These are phyloP conservation scores for Leccinum obscurum DNA, from an alignment of 768 basidiomycete species.

Conservation along the genomic window DNA sequence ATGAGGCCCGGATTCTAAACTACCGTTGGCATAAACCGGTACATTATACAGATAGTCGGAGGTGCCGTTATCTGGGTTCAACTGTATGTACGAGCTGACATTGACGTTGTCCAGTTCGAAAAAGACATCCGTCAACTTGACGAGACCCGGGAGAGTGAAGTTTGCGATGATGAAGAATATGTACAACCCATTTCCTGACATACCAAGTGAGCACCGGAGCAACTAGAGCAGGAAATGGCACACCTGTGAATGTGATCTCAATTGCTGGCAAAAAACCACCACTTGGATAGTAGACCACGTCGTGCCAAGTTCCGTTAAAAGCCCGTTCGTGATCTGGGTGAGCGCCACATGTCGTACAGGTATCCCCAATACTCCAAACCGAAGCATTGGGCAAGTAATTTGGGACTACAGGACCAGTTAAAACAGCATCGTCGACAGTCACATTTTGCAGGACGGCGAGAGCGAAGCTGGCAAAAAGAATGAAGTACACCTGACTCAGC, in stretches of 20 bases:
- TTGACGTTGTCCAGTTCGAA: conserved; percentile 11
- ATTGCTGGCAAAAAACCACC: background rate
- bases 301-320: conserved; percentile 22
- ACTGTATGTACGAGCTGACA: conserved; percentile 5
- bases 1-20: conserved; percentile 5
- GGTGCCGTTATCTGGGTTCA: background rate
- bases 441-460: conserved; percentile 14
- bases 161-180: conserved; percentile 23
- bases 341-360: background rate
- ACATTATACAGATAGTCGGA: conserved; percentile 16
- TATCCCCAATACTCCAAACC: conserved; percentile 9
- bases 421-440: conserved; percentile 18
- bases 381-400: conserved; percentile 8
- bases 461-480: background rate
- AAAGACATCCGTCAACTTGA: background rate
- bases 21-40: conserved; percentile 13
- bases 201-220: background rate
- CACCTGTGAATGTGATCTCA: conserved; percentile 16
- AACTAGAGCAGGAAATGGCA: background rate
- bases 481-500: background rate
- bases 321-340: background rate
- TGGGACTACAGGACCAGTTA: conserved; percentile 7
- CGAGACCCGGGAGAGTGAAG: background rate
- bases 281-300: background rate
- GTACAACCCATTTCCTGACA: conserved; percentile 16